A percentile compares a stretch with the other conserved stretches of the same genome.
These are phyloP conservation scores for Bipolaris zeicola DNA, from an alignment of 2,329 filamentous ascomycete genomes.

Conservation along the genomic window DNA sequence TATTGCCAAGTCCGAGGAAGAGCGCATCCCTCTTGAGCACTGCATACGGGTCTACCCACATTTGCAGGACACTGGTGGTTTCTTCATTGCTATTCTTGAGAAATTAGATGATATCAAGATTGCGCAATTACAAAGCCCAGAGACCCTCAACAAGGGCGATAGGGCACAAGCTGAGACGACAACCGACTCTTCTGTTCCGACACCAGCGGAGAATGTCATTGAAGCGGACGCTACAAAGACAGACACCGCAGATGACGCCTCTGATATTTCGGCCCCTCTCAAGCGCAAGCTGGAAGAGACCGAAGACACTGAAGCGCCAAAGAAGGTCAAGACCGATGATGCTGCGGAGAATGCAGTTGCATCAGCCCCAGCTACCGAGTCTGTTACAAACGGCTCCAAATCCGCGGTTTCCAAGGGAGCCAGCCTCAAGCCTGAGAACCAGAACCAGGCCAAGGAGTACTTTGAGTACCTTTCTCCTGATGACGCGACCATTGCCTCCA, in stretches of 20 bases:
- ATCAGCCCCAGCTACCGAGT: slow-evolving; percentile 7
- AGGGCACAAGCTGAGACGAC: slow-evolving; percentile 27
- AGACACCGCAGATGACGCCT: slow-evolving; percentile 14
- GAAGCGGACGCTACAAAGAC: slow-evolving; percentile 30
- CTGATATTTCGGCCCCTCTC: slow-evolving; percentile 22
- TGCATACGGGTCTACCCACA: slow-evolving; percentile 96
- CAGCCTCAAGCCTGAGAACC: slow-evolving; percentile 53
- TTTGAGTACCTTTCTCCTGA: slow-evolving; percentile 85
- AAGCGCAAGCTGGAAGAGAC: slow-evolving; percentile 52
- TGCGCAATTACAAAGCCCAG: slow-evolving; percentile 35
- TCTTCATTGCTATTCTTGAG: slow-evolving; percentile 95
- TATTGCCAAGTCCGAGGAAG: slow-evolving; percentile 58
- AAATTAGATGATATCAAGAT: slow-evolving; percentile 73
- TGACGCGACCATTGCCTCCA: slow-evolving; percentile 76
- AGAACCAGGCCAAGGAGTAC: slow-evolving; percentile 73
- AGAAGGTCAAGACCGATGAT: slow-evolving; percentile 43
- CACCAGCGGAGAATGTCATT: slow-evolving; percentile 34
- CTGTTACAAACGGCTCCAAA: slow-evolving; percentile 25
- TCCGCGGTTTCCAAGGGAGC: slow-evolving; percentile 1
- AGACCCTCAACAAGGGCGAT: slow-evolving; percentile 33
- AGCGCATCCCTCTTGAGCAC: slow-evolving; percentile 76
- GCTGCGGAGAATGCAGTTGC: slow-evolving; percentile 19
- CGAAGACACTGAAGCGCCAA: slow-evolving; percentile 34
- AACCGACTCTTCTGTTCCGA: slow-evolving; percentile 26
- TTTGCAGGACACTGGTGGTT: slow-evolving; percentile 92